A percentile compares a stretch with the other conserved stretches of the same genome.
These are phyloP conservation scores for Agaricus blazei DNA, from an alignment of 768 basidiomycete genomes.

Conservation along the genomic window DNA sequence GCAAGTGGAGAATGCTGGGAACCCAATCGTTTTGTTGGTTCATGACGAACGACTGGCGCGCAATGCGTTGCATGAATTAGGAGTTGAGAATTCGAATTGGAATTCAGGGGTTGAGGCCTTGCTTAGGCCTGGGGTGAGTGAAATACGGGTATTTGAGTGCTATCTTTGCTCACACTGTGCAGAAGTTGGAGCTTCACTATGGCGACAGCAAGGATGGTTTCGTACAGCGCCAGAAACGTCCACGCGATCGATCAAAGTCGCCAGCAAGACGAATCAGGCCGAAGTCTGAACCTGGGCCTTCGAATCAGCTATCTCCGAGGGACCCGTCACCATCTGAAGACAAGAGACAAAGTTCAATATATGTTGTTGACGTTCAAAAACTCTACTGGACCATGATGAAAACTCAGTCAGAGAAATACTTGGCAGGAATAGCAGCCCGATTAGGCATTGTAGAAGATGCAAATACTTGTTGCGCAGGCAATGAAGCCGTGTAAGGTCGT, in stretches of 20 bases:
- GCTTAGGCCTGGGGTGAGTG: conserved; percentile 15
- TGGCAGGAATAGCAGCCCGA: conserved; percentile 27
- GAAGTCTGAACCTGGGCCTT: conserved; percentile 1
- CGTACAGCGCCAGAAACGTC: neutral
- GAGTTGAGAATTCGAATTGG: conserved; percentile 38
- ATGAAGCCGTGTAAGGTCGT: conserved; percentile 41
- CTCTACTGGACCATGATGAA: conserved; percentile 37
- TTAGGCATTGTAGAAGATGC: conserved; percentile 25
- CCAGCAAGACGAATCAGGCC: neutral
- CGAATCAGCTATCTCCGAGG: neutral
- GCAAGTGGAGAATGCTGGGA: neutral
- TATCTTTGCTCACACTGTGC: neutral
- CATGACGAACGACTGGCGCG: conserved; percentile 34
- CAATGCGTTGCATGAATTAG: conserved; percentile 34
- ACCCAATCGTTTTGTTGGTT: conserved; percentile 43
- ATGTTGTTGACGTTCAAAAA: conserved; percentile 35
- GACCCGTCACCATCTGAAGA: neutral
- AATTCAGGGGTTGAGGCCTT: conserved; percentile 32
- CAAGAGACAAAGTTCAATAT: conserved; percentile 22
- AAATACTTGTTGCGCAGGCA: conserved; percentile 42
- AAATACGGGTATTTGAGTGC: neutral
- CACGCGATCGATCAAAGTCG: conserved; percentile 6
- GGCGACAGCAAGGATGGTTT: neutral
- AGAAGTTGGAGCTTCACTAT: neutral
- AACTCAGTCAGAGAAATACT: conserved; percentile 11